phyloP scores from a whole-genome alignment of 2,329 filamentous ascomycete species.

The Trichoderma sp. region DNA sequence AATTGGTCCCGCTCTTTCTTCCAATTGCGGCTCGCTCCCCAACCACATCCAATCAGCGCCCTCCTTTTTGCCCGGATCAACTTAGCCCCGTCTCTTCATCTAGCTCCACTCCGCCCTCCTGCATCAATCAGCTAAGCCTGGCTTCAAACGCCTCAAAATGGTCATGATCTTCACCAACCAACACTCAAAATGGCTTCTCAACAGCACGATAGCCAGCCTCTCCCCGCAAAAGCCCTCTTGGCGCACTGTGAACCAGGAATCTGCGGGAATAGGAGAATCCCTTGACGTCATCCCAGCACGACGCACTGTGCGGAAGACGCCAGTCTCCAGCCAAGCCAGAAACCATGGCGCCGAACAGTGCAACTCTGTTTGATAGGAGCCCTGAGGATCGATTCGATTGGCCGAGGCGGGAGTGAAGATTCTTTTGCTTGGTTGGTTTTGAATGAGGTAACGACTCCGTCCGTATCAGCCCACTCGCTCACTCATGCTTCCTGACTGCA shows the following conservation, averaged over 20 bases:
- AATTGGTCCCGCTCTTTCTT: neutral
- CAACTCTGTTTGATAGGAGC: neutral
- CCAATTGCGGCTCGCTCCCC: neutral
- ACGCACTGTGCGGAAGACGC: neutral
- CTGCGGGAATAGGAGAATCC: neutral
- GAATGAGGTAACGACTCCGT: neutral
- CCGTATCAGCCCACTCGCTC: neutral
- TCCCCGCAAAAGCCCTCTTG: neutral
- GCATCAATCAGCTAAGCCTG: neutral
- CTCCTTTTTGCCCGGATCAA: constrained; percentile 6
- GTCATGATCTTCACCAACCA: constrained; percentile 2
- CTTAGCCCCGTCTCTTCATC: neutral
- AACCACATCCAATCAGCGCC: neutral
- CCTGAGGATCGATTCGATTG: constrained; percentile 10
- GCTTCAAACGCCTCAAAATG: neutral
- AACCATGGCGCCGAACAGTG: neutral
- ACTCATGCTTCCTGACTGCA: neutral
- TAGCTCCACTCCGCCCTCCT: constrained; percentile 4
- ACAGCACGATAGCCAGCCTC: neutral
- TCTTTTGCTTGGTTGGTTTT: neutral
- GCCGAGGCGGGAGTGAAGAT: neutral
- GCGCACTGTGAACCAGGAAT: neutral
- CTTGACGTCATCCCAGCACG: constrained; percentile 8
- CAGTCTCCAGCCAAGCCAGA: neutral
- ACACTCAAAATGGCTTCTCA: neutral